These are phyloP conservation scores for Ganoderma sinense DNA, from an alignment of 1,284 basidiomycete species.

Conservation along the genomic window DNA sequence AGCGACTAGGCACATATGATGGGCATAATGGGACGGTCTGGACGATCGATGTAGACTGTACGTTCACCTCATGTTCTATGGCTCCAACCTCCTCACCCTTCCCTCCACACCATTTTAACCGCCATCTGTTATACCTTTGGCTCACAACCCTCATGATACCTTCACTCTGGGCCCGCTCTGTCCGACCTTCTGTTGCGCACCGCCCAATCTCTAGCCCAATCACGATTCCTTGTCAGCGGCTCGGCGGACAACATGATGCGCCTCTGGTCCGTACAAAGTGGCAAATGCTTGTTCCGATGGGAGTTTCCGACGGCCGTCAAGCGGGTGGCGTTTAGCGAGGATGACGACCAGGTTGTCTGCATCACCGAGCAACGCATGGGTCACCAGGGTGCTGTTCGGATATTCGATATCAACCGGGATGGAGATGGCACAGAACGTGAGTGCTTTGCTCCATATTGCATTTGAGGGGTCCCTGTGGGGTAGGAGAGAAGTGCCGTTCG, in stretches of 20 bases:
- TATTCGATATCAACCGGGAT: slow-evolving; percentile 88
- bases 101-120: not conserved
- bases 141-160: slow-evolving; percentile 12
- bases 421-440: slow-evolving; percentile 80
- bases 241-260: slow-evolving; percentile 91
- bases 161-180: not conserved
- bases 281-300: slow-evolving; percentile 93
- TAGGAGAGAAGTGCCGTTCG: not conserved
- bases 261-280: slow-evolving; percentile 91
- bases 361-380: slow-evolving; percentile 99
- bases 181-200: not conserved
- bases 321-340: slow-evolving; percentile 90
- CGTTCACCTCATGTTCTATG: slow-evolving; percentile 44
- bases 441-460: slow-evolving; percentile 37
- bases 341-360: slow-evolving; percentile 87
- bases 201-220: slow-evolving; percentile 65
- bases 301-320: slow-evolving; percentile 99
- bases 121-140: not conserved
- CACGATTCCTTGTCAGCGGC: slow-evolving; percentile 89
- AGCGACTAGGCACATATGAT: slow-evolving; percentile 95
- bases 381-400: slow-evolving; percentile 84
- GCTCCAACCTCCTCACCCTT: not conserved
- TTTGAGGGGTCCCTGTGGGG: not conserved
- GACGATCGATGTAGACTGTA: slow-evolving; percentile 96
- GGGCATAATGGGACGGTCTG: slow-evolving; percentile 98